Conservation (phyloP, 495 filamentous ascomycete genomes). For the Penicillium bialowiezense region DNA sequence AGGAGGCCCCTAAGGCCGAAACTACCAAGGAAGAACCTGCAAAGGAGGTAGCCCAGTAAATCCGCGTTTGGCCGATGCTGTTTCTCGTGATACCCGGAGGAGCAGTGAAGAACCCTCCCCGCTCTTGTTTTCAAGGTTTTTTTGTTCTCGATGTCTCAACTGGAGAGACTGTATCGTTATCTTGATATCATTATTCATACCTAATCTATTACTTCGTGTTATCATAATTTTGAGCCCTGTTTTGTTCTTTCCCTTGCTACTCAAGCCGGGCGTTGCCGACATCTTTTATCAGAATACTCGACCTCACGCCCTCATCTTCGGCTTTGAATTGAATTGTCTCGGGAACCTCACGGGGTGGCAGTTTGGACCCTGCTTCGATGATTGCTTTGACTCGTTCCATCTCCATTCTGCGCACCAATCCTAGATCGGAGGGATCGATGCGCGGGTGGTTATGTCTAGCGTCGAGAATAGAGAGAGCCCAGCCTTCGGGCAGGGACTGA, state of each 20-base stretch:
- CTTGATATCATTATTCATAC: neutral
- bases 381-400: no score
- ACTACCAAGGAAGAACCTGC: slow-evolving; percentile 14
- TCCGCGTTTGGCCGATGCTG: slow-evolving; percentile 3
- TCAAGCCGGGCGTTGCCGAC: no score
- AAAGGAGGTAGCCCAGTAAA: slow-evolving; percentile 27
- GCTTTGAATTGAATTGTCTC: no score
- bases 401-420: no score
- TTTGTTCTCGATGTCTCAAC: neutral
- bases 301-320: no score
- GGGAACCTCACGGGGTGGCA: no score
- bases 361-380: no score
- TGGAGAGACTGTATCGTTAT: neutral
- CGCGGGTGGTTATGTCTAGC: no score
- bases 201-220: neutral
- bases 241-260: neutral
- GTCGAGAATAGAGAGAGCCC: no score
- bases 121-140: slow-evolving; percentile 13
- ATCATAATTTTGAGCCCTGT: neutral
- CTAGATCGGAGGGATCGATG: no score
- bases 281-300: no score
- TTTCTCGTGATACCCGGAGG: slow-evolving; percentile 30
- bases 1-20: slow-evolving; percentile 17
- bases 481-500: no score
- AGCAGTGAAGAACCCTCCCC: slow-evolving; percentile 19